Evolutionary conservation across 1,139 yeast species (phyloP), one percentile per base, ranked within the genome.

Genomic region (Zygoascus sp.): DNA sequence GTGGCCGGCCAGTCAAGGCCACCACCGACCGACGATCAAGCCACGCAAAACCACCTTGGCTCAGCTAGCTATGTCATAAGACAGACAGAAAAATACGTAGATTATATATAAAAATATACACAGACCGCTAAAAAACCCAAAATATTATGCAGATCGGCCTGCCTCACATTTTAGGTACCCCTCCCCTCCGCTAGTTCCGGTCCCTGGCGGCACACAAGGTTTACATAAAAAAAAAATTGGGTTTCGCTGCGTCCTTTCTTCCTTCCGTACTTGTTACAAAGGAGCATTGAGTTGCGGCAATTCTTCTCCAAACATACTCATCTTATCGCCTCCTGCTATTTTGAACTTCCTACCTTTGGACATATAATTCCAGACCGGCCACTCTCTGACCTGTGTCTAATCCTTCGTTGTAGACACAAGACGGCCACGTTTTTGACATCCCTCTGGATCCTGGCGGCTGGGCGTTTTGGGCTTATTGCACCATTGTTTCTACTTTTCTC

Each of bases 231-330:
- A 7, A 23, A 23, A 23, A 3, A 11, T 30, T 5, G 34, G 17
- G 34, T 30, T 30, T 30, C 17, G 11, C 15, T 30, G 34, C 34
- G 34, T 30, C 34, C 15, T 30, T 30, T 30, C n/a, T n/a, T 11
- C 34, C 13, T 30, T 11, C 34, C 34, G 11, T 30, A 11, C 34
- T 15, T 30, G 34, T 11, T 30, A 30, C 34, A 30, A 30, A 30
- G 34, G 34, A 30, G 34, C 34, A 30, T 30, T 30, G 34, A 30
- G 13, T 16, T 7, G 34, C 34, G 34, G 34, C 34, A 30, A n/a
- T 30, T 30, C 17, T 13, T 16, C 3, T 13, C 34, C 17, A 15
- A 30, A 30, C 34, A 30, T 13, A n/a, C 34, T 16, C 15, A 15
- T n/a, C 28, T 7, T 25, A 25, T 4, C 28, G n/a, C n/a, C n/a